Evolutionary conservation across 352 stramenopile species (phyloP).

Genomic region (Globisporangium heterothallicum): DNA sequence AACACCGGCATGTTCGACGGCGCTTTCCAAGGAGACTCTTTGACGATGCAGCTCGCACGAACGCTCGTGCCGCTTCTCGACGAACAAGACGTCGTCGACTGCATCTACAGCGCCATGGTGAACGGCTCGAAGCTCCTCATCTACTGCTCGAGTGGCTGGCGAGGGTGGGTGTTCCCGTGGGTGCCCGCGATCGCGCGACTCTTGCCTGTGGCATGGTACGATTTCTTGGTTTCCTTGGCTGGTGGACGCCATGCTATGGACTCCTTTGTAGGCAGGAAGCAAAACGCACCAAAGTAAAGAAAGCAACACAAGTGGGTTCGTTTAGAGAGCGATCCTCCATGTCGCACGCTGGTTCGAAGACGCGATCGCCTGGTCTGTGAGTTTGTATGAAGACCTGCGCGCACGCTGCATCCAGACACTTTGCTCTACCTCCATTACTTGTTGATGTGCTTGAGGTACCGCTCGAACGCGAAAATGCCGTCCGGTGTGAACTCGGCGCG

Average conservation of each 20-base stretch:
- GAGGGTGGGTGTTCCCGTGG: constrained; percentile 45
- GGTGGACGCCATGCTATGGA: constrained; percentile 73
- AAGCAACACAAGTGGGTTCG: background rate
- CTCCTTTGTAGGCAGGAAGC: constrained; percentile 45
- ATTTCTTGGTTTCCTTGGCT: constrained; percentile 44
- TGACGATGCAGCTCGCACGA: constrained; percentile 28
- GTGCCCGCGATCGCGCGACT: constrained; percentile 36
- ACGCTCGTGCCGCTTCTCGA: constrained; percentile 46
- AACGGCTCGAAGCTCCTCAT: constrained; percentile 50
- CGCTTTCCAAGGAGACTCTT: constrained; percentile 31
- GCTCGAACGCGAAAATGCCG: constrained; percentile 72
- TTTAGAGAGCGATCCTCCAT: background rate
- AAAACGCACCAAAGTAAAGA: background rate
- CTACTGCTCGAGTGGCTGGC: constrained; percentile 60
- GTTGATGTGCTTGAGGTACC: constrained; percentile 38
- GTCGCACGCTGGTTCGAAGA: too few species aligned
- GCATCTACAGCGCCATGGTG: constrained; percentile 54
- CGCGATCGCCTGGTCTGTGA: too few species aligned
- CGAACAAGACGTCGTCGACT: constrained; percentile 39
- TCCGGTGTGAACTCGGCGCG: constrained; percentile 71
- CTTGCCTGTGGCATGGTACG: constrained; percentile 49
- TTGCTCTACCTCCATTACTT: constrained; percentile 4
- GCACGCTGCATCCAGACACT: too few species aligned
- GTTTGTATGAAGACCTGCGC: too few species aligned
- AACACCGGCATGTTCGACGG: constrained; percentile 78